Evolutionary conservation across 2,329 filamentous ascomycete genomes (phyloP).

Genomic region (Cytospora chrysosperma): DNA sequence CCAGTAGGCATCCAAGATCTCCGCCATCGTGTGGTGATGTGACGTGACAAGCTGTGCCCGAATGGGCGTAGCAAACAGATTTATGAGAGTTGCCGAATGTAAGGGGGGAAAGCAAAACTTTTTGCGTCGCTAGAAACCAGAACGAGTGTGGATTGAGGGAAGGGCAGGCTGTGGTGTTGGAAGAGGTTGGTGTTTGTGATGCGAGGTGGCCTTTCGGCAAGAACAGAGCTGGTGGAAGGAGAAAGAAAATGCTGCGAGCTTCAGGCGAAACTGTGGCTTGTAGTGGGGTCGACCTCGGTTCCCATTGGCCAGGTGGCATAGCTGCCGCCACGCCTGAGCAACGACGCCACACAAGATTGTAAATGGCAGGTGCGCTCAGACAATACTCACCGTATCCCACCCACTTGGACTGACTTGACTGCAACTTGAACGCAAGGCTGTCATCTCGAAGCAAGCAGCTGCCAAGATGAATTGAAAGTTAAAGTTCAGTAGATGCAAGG

Average conservation of each 20-base stretch:
- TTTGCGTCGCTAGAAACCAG: conserved; percentile 6
- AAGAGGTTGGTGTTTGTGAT: background rate
- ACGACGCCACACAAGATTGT: background rate
- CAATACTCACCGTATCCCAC: background rate
- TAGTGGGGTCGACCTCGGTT: background rate
- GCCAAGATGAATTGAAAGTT: background rate
- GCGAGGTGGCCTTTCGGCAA: conserved; percentile 23
- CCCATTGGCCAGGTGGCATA: conserved; percentile 6
- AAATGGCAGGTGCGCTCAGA: background rate
- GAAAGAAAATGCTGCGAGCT: conserved; percentile 21
- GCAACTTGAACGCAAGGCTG: background rate
- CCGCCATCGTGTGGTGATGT: conserved; percentile 36
- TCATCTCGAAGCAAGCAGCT: background rate
- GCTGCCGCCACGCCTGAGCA: background rate
- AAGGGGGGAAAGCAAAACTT: conserved; percentile 14
- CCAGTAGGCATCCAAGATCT: conserved; percentile 42
- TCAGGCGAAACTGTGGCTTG: conserved; percentile 11
- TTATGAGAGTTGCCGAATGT: background rate
- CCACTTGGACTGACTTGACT: background rate
- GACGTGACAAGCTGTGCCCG: background rate
- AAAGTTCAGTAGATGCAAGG: background rate
- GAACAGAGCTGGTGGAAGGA: conserved; percentile 5
- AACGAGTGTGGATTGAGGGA: background rate
- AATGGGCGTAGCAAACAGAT: background rate
- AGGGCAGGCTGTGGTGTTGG: background rate